Base-by-base conservation (phyloP, 805 yeast genomes). In the Scheffersomyces lignosus region DNA sequence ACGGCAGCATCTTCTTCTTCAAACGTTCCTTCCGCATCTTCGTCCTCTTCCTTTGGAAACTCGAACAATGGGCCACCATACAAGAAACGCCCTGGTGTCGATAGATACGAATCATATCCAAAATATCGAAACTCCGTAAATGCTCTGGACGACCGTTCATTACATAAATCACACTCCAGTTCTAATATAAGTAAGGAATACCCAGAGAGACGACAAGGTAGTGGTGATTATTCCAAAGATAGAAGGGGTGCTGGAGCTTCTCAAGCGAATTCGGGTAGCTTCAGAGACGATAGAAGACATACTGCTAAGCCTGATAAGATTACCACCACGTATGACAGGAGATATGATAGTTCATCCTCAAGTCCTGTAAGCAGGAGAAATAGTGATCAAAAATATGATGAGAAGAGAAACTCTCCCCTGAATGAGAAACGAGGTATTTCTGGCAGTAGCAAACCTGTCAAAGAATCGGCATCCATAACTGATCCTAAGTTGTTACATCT, bases 51-150 rank as follows among this genome's bases (percentile, higher is more conserved):
- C 10, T 7, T 7, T 20, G 10, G 9, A 25, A 10, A 9, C 29
- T 16, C 9, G 23, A 23, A 22, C 23, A 15, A 2, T 24, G 15
- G 13, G n/a, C 27, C 38, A 15, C 18, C 26, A 9, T 36, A 42
- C 30, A 51, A 44, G 27, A 31, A 54, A 22, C 38, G 51, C 28
- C 45, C 43, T 6, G 37, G 32, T 3, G 40, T 24, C 9, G 58
- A 52, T 23, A 39, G 58, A 33, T 50, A 52, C 25, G 56, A 54
- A 23, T 47, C 50, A 17, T 54, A 48, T 27, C 31, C 48, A 20
- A 20, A 10, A 10, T 20, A 20, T 20, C 24, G 24, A 7, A 10
- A 10, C 24, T 20, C 24, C 10, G 10, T 7, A 7, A 20, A 20
- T 10, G 7, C 24, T 7, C 9, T 20, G 7, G 24, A 20, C 24